Conservation (phyloP, 73 alveolate species). For the Paramecium biaurelia region DNA sequence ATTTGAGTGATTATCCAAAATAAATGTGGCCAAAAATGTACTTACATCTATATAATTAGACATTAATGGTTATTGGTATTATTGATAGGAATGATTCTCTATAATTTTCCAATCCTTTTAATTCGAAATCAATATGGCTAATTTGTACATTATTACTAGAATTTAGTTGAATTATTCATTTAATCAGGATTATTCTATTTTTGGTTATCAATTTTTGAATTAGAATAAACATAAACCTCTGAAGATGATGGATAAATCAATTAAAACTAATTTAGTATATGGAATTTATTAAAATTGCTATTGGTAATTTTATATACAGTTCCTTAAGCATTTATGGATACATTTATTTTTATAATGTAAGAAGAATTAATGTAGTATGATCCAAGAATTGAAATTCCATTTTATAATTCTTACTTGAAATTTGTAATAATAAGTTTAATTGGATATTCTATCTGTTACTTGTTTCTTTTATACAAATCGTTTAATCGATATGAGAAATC, state of each 20-base stretch:
- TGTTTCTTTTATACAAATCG: background rate
- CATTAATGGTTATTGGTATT: background rate
- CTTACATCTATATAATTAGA: background rate
- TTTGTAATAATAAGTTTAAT: background rate
- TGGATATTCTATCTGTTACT: background rate
- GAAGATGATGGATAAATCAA: background rate
- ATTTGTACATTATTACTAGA: background rate
- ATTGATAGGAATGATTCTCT: background rate
- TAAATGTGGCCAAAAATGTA: conserved; percentile 20
- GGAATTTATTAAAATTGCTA: background rate
- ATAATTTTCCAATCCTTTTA: background rate
- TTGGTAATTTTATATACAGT: background rate
- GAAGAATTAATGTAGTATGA: background rate
- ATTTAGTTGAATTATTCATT: background rate
- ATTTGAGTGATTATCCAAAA: conserved; percentile 20
- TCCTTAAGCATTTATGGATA: background rate
- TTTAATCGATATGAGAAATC: background rate
- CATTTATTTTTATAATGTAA: background rate
- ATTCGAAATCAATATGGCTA: background rate
- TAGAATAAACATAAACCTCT: background rate
- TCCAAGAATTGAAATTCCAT: background rate
- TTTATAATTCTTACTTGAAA: background rate
- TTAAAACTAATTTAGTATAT: background rate
- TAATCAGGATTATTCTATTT: conserved; percentile 10
- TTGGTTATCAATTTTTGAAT: conserved; percentile 11